A percentile compares a stretch with the other conserved stretches of the same genome.
Evolutionary conservation across 202 grass and related monocot genomes (phyloP).

Genomic region (Digitaria exilis): DNA sequence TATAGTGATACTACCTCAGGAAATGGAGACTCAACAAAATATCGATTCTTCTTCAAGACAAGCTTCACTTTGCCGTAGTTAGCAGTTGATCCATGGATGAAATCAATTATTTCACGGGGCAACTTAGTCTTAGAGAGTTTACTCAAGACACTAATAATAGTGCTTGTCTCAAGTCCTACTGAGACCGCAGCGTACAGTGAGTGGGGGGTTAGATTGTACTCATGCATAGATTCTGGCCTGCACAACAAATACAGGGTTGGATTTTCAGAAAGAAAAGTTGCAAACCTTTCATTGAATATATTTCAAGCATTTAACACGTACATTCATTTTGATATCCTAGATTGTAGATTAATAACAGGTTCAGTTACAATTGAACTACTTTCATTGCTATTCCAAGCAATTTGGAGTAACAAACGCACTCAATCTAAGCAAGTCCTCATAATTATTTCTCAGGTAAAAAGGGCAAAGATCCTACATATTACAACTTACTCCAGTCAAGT

Average conservation of each 20-base stretch:
- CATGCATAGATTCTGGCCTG: slow-evolving; percentile 93
- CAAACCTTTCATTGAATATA: not conserved
- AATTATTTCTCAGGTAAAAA: not conserved
- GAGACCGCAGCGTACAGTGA: slow-evolving; percentile 95
- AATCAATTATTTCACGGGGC: slow-evolving; percentile 88
- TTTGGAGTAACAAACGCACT: not conserved
- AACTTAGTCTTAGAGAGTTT: slow-evolving; percentile 96
- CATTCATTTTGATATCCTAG: slow-evolving; percentile 18
- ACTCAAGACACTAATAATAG: slow-evolving; percentile 87
- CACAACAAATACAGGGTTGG: slow-evolving; percentile 29
- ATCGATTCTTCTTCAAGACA: slow-evolving; percentile 93
- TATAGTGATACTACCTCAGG: slow-evolving; percentile 71
- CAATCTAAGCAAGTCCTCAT: slow-evolving; percentile 1
- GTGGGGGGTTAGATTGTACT: slow-evolving; percentile 97
- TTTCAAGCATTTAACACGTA: not conserved
- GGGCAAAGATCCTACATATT: not conserved
- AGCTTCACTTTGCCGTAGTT: slow-evolving; percentile 99
- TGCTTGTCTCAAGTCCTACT: slow-evolving; percentile 82
- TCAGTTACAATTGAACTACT: slow-evolving; percentile 18
- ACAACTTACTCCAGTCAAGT: not conserved
- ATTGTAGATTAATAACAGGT: not conserved
- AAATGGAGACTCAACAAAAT: slow-evolving; percentile 88
- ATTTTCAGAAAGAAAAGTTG: slow-evolving; percentile 12
- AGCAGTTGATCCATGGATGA: slow-evolving; percentile 86
- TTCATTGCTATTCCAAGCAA: not conserved